Evolutionary conservation across 176 grass and related monocot species (phyloP).

Genomic region (Rhynchospora pubera): DNA sequence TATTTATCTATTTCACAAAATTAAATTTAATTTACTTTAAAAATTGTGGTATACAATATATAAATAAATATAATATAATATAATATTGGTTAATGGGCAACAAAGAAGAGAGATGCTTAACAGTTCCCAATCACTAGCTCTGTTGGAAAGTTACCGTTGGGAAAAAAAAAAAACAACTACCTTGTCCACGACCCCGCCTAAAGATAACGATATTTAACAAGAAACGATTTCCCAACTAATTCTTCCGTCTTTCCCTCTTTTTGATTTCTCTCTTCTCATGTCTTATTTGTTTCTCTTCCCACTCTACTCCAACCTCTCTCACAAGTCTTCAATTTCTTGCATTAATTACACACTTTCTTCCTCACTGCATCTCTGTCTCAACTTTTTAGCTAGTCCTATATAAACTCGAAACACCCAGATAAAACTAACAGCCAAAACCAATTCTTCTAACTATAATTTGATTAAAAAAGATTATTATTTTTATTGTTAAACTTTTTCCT

Average conservation of each 20-base stretch:
- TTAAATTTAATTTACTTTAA: no score
- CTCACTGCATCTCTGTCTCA: constrained; percentile 1
- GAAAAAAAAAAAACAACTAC: neutral
- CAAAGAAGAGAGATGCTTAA: constrained; percentile 2
- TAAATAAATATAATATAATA: neutral
- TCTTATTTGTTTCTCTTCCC: neutral
- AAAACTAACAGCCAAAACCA: neutral
- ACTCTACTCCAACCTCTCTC: constrained; percentile 12
- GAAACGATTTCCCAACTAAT: constrained; percentile 21
- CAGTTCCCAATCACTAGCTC: neutral
- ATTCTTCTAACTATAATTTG: neutral
- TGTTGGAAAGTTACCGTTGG: neutral
- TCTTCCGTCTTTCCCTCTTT: neutral
- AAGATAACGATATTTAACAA: constrained; percentile 23
- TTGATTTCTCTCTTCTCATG: neutral
- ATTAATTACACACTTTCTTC: constrained; percentile 19
- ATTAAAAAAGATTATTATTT: neutral
- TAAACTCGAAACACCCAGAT: constrained; percentile 23
- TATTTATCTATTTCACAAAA: neutral
- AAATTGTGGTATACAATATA: no score
- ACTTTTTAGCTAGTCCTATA: constrained; percentile 28
- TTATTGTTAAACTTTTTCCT: neutral
- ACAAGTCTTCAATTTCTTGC: constrained; percentile 20
- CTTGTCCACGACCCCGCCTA: neutral
- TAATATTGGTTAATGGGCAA: neutral